Evolutionary conservation across 2,329 filamentous ascomycete genomes (phyloP), one percentile per base, ranked within the genome.

Genomic region (Penicillium sp.): DNA sequence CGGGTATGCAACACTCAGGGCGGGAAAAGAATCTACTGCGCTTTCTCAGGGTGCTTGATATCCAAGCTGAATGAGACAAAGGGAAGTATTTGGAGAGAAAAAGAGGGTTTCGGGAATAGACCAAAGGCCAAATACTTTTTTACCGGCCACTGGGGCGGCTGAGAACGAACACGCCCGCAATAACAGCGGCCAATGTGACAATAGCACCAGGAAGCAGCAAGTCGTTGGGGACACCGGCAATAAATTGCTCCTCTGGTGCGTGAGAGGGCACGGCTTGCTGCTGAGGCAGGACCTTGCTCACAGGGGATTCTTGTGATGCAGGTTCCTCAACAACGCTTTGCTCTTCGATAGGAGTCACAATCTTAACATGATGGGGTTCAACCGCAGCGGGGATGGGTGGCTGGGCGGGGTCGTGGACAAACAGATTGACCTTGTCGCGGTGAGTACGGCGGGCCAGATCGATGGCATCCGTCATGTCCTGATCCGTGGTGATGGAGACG

Each of bases 391-490:
- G 80, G n/a, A 92, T 83, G 0, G 93, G 90, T n/a, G 93, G 87
- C 77, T 94, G 89, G 62, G 92, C 86, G 0, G 93, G 93, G 68
- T 99, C 90, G 73, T 99, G 94, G 13, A 97, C 93, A 68, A 96
- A 97, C 17, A 99, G 83, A 69, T 99, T 94, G 21, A 99, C 94
- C 82, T 99, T 99, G 66, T 97, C 94, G 45, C 86, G 87, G 66
- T 82, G 86, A 45, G 85, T 83, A 58, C 89, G 87, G 59, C 91
- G 88, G 5, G 93, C 91, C 29, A 97, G 83, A 21, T 88, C 82
- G 65, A 99, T 91, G 1, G 94, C 92, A 76, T 99, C 94, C 2
- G 94, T 78, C 42, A 99, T 83, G 72, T 99, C 94, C 64, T 93
- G 89, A 70, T 97, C 92, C 0, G 93, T 96, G 12, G 94, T 99